Evolutionary conservation across 441 rosid species (phyloP), one percentile per base, ranked within the genome.

Genomic region (Erodium moschatum): DNA sequence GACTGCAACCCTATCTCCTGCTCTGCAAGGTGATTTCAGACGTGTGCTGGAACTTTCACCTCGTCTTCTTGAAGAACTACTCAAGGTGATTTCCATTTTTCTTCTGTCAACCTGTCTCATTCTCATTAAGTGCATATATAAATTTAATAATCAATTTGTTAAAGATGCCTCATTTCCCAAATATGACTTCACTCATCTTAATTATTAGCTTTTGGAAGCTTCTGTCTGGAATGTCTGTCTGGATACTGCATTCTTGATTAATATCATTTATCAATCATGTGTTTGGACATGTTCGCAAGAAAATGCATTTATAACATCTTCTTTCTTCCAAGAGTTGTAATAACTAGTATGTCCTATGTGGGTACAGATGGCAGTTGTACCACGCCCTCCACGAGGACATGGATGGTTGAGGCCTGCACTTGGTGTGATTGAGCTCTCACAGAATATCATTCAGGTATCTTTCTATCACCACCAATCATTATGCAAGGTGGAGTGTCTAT

Each of bases 381-480:
- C 62, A 56, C 62, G 62, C 62, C 62, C 62, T 56, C 62, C 62
- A 19, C 62, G 19, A 56, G 62, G 62, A 21, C 62, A 56, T 56
- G 62, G 62, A 56, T 56, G 62, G 62, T 56, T 56, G 62, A 56
- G 62, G 62, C 62, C 62, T 2, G 62, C 62, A 56, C 62, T 56
- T 18, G 24, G 62, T 56, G 62, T 56, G 62, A 19, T 56, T 19
- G 62, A 56, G 18, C 62, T 56, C 10, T 56, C 62, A 10, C 62
- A 56, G 12, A 56, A 56, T 18, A 56, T 56, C 21, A 56, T 56
- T 19, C 62, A 56, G 62, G 62, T 56, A 56, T 8, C 60, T n/a
- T 52, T 16, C 50, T 16, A 52, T 52, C 16, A 52, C 20, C 20
- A 15, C 18, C 62, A 56, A 56, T 56, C 24, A 16, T 2, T 15